Conservation (phyloP, 2,329 filamentous ascomycete genomes). For the Verticillium nubilum region DNA sequence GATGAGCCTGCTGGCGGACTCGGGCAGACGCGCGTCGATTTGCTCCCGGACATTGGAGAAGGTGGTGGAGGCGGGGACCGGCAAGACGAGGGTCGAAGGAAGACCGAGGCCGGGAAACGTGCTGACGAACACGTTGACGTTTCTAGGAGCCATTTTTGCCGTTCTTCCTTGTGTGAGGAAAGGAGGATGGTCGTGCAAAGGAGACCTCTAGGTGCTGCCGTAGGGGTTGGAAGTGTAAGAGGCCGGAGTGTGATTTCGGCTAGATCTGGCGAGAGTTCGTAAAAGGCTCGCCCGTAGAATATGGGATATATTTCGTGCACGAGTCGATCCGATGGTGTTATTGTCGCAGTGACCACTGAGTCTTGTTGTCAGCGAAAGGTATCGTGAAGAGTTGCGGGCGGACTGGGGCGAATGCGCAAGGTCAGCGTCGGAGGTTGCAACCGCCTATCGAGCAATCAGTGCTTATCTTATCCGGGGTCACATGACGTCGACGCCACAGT, state of each 20-base stretch:
- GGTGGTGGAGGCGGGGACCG: conserved; percentile 59
- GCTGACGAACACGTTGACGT: conserved; percentile 77
- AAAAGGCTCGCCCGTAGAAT: too few species aligned
- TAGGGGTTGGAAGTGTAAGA: not conserved
- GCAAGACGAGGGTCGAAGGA: conserved; percentile 76
- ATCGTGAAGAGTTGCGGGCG: not conserved
- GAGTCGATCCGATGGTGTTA: not conserved
- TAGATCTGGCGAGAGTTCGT: too few species aligned
- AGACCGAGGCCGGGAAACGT: conserved; percentile 79
- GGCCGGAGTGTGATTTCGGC: too few species aligned
- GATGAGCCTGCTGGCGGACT: conserved; percentile 56
- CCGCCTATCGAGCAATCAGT: not conserved
- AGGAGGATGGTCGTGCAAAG: not conserved
- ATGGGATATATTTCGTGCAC: not conserved
- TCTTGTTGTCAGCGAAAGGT: not conserved
- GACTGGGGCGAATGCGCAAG: not conserved
- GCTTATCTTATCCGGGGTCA: not conserved
- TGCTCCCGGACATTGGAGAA: conserved; percentile 61
- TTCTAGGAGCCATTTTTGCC: conserved; percentile 46
- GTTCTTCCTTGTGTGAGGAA: not conserved
- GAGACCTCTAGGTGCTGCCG: not conserved
- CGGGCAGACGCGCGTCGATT: conserved; percentile 58
- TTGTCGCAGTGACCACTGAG: not conserved
- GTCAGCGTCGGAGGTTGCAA: not conserved
- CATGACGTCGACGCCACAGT: not conserved